Base-by-base conservation (phyloP, 1,139 yeast species). In the Yamadazyma pseudoaaseri region DNA sequence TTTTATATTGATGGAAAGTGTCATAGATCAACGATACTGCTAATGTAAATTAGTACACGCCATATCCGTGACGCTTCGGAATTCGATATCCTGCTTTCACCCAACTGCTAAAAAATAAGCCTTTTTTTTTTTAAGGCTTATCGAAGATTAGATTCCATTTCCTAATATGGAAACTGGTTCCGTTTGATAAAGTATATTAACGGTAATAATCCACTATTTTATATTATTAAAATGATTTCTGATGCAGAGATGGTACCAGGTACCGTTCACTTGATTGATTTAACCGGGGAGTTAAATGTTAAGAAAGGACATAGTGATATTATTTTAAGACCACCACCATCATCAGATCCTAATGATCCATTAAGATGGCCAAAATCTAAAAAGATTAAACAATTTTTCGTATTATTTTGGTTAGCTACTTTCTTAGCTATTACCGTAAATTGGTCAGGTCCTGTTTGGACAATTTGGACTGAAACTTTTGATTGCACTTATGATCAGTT, bases 221-320 rank as follows among this genome's bases (percentile, higher is more conserved):
- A n/a, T n/a, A n/a, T n/a, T n/a, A n/a, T n/a, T n/a, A n/a, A n/a
- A 9, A 22, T 7, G 25, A 22, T 22, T 12, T 22, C 25, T 5
- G 49, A 54, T n/a, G 35, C 49, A 33, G 65, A 70, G 14, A 61
- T 66, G 7, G 66, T 78, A 24, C 86, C 86, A 1, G 86, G 86
- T 14, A 79, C 85, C 4, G 65, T 76, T 6, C 79, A 76, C 37
- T 60, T 80, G 30, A 73, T 80, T 13, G 84, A 79, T 49, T 34
- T 69, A 18, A 65, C 63, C 5, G 64, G 69, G 3, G 44, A 43
- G 5, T 55, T 71, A 33, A 38, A 59, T 15, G 70, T 69, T 11
- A 52, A 63, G 34, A 57, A 62, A 29, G 55, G 50, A 16, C 37
- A 36, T 13, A 38, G 38, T 14, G 38, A 52, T 33, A 50, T 63